Percentiles rank a stretch among this genome's conserved stretches.
Evolutionary conservation across 768 basidiomycete species (phyloP).

Genomic region (Leucogyrophana mollusca): DNA sequence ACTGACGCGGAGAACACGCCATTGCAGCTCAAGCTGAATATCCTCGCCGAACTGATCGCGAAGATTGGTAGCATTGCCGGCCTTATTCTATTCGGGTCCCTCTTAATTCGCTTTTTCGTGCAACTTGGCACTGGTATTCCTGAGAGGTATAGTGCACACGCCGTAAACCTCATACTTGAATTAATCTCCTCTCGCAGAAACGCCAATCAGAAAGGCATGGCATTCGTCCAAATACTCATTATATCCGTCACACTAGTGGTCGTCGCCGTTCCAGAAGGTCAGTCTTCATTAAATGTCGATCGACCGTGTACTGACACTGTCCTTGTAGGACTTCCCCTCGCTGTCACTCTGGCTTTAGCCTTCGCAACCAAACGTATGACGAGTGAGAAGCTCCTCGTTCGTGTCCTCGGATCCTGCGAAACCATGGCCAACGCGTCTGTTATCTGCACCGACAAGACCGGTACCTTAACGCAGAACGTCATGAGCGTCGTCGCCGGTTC

Average conservation of each 20-base stretch:
- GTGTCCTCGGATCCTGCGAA: slow-evolving; percentile 94
- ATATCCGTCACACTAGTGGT: slow-evolving; percentile 92
- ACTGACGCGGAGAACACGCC: slow-evolving; percentile 89
- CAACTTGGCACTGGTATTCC: slow-evolving; percentile 69
- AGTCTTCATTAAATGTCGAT: slow-evolving; percentile 4
- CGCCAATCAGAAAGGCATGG: slow-evolving; percentile 80
- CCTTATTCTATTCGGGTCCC: slow-evolving; percentile 71
- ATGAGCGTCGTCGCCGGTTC: slow-evolving; percentile 98
- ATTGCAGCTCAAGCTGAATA: slow-evolving; percentile 89
- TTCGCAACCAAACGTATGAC: slow-evolving; percentile 99
- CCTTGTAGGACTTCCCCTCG: slow-evolving; percentile 78
- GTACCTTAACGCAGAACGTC: slow-evolving; percentile 90
- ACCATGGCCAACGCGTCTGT: slow-evolving; percentile 99
- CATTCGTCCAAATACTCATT: slow-evolving; percentile 91
- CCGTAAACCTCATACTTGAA: too few relatives aligned
- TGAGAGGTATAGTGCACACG: slow-evolving; percentile 40
- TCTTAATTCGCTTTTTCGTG: slow-evolving; percentile 96
- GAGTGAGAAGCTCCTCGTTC: slow-evolving; percentile 89
- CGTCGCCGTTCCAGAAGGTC: slow-evolving; percentile 84
- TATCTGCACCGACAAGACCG: slow-evolving; percentile 94
- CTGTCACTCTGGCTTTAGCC: slow-evolving; percentile 93
- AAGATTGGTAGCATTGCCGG: slow-evolving; percentile 86
- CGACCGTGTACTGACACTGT: slow-evolving; percentile 2
- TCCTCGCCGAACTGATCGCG: slow-evolving; percentile 93
- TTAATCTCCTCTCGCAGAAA: slow-evolving; percentile 39